These are phyloP conservation scores for Boletus coffeatus DNA, from an alignment of 1,284 basidiomycete genomes.

Conservation along the genomic window DNA sequence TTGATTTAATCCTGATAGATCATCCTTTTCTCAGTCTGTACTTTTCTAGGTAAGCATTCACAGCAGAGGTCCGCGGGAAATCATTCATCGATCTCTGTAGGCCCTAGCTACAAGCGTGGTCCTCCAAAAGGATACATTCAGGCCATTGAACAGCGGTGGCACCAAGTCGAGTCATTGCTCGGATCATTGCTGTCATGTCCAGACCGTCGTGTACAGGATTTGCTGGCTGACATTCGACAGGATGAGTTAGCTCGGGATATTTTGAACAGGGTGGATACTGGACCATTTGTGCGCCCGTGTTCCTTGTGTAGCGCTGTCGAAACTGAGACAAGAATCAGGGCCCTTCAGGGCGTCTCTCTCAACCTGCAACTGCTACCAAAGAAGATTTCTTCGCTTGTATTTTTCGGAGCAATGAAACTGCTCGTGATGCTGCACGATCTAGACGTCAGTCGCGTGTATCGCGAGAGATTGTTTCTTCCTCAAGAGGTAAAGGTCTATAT, in stretches of 20 bases:
- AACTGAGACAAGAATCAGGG: conserved; percentile 41
- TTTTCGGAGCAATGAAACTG: conserved; percentile 50
- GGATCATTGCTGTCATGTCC: conserved; percentile 72
- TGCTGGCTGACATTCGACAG: conserved; percentile 63
- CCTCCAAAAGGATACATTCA: conserved; percentile 89
- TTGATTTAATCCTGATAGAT: conserved; percentile 10
- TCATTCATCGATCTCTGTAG: conserved; percentile 31
- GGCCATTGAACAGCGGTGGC: conserved; percentile 84
- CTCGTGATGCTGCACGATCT: conserved; percentile 56
- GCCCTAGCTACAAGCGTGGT: conserved; percentile 79
- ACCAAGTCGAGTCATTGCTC: conserved; percentile 81
- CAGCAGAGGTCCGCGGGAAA: neutral
- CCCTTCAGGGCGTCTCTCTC: conserved; percentile 51
- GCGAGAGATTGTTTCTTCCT: conserved; percentile 68
- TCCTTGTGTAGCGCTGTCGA: neutral
- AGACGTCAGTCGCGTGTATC: conserved; percentile 69
- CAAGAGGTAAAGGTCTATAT: conserved; percentile 40
- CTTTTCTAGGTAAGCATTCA: conserved; percentile 58
- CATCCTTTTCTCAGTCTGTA: conserved; percentile 49
- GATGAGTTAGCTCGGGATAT: conserved; percentile 71
- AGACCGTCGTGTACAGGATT: conserved; percentile 61
- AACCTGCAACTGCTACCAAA: conserved; percentile 48
- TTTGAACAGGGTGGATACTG: conserved; percentile 63
- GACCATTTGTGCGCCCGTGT: conserved; percentile 54
- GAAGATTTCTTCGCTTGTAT: conserved; percentile 71